Evolutionary conservation across 1,284 basidiomycete genomes (phyloP).

Genomic region (Ceratobasidium sp.): DNA sequence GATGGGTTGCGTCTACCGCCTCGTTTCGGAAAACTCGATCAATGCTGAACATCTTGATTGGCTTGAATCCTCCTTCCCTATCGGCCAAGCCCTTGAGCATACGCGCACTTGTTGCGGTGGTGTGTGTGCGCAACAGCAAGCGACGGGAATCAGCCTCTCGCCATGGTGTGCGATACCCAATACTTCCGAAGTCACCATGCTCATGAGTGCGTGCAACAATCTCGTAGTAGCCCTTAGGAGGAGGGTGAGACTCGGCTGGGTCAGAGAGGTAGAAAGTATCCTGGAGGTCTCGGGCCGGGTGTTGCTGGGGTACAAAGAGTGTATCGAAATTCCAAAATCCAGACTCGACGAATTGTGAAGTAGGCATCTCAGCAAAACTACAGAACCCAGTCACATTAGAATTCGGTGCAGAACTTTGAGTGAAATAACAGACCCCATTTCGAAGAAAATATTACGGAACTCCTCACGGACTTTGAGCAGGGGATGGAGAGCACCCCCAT

Average conservation of each 20-base stretch:
- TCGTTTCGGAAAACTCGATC: slow-evolving; percentile 99
- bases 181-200: slow-evolving; percentile 89
- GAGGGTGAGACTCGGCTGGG: slow-evolving; percentile 76
- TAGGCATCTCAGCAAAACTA: slow-evolving; percentile 99
- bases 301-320: slow-evolving; percentile 98
- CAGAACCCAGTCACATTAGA: slow-evolving; percentile 3
- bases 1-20: slow-evolving; percentile 98
- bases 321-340: slow-evolving; percentile 99
- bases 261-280: slow-evolving; percentile 99
- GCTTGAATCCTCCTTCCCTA: slow-evolving; percentile 80
- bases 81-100: slow-evolving; percentile 93
- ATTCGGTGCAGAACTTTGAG: neutral
- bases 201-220: slow-evolving; percentile 90
- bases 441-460: slow-evolving; percentile 96
- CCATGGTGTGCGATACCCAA: slow-evolving; percentile 99
- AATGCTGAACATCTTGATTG: slow-evolving; percentile 97
- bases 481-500: slow-evolving; percentile 92
- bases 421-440: slow-evolving; percentile 82
- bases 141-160: slow-evolving; percentile 88
- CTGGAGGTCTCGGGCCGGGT: slow-evolving; percentile 96
- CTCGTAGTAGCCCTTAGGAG: slow-evolving; percentile 85
- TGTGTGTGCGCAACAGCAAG: slow-evolving; percentile 94
- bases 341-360: slow-evolving; percentile 96
- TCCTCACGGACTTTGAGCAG: slow-evolving; percentile 98
- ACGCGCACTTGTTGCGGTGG: slow-evolving; percentile 91